Conservation (phyloP, 306 rosid genomes). For the Prunus padus region DNA sequence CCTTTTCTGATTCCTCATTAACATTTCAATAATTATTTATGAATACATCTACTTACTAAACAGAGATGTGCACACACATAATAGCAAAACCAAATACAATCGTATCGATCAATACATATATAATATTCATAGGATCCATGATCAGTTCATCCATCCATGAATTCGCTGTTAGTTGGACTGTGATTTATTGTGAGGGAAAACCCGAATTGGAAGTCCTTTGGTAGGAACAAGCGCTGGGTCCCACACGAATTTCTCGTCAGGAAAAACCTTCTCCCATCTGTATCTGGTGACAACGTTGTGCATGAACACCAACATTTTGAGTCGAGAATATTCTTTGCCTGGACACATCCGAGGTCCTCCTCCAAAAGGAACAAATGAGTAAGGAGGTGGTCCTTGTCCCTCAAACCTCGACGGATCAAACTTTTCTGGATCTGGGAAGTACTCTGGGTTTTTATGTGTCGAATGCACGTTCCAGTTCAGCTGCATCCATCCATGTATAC, state of each 20-base stretch:
- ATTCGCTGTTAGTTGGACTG: too few species aligned
- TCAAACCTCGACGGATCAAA: conserved; percentile 29
- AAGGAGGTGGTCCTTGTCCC: conserved; percentile 20
- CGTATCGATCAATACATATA: too few species aligned
- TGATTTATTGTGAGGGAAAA: neutral
- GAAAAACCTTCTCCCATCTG: conserved; percentile 14
- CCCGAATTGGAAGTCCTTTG: conserved; percentile 5
- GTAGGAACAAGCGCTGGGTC: conserved; percentile 1
- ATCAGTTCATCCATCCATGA: too few species aligned
- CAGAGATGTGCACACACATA: too few species aligned
- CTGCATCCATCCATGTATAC: neutral
- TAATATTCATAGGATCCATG: too few species aligned
- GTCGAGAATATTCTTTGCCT: conserved; percentile 18
- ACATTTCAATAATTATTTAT: too few species aligned
- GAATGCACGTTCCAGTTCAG: conserved; percentile 10
- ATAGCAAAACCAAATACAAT: too few species aligned
- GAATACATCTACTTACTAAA: too few species aligned
- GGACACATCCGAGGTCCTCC: conserved; percentile 33
- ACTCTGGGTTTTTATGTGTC: conserved; percentile 17
- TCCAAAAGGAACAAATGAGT: conserved; percentile 26
- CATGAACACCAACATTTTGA: conserved; percentile 17
- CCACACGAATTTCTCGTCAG: conserved; percentile 1
- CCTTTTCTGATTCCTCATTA: too few species aligned
- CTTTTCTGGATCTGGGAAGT: conserved; percentile 24
- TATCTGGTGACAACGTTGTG: conserved; percentile 20